A percentile compares a stretch with the other conserved stretches of the same genome.
phyloP scores from a whole-genome alignment of 495 filamentous ascomycete species.

The Xeromyces bisporus region DNA sequence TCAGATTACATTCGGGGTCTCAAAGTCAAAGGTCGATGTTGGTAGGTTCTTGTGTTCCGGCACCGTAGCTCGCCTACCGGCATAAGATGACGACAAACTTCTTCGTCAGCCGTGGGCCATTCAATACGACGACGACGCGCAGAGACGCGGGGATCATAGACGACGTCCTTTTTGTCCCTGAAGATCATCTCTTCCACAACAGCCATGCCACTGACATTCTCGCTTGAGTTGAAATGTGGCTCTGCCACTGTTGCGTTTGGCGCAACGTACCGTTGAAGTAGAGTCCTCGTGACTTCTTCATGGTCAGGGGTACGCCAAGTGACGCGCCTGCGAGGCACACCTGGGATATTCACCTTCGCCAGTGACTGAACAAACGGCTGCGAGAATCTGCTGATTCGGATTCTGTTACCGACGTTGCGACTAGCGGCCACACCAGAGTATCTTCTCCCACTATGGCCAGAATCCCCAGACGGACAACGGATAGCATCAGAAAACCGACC shows the following conservation, averaged over 20 bases:
- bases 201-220: neutral
- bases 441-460: neutral
- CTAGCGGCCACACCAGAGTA: neutral
- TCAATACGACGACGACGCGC: too few species aligned
- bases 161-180: neutral
- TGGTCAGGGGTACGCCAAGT: slow-evolving; percentile 1
- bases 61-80: too few species aligned
- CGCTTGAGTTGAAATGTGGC: neutral
- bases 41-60: too few species aligned
- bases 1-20: too few species aligned
- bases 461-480: too few species aligned
- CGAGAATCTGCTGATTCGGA: too few species aligned
- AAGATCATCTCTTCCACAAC: neutral
- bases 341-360: neutral
- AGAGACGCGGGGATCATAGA: slow-evolving; percentile 1
- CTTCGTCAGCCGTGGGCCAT: too few species aligned
- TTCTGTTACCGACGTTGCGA: too few species aligned
- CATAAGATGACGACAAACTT: too few species aligned
- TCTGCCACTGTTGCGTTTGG: neutral
- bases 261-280: neutral
- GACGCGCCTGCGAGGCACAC: neutral
- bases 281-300: slow-evolving; percentile 3
- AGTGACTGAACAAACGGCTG: too few species aligned
- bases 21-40: too few species aligned
- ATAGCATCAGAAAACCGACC: neutral